phyloP scores from a whole-genome alignment of 164 flowering plant genomes.

The Liquidambar formosana region DNA sequence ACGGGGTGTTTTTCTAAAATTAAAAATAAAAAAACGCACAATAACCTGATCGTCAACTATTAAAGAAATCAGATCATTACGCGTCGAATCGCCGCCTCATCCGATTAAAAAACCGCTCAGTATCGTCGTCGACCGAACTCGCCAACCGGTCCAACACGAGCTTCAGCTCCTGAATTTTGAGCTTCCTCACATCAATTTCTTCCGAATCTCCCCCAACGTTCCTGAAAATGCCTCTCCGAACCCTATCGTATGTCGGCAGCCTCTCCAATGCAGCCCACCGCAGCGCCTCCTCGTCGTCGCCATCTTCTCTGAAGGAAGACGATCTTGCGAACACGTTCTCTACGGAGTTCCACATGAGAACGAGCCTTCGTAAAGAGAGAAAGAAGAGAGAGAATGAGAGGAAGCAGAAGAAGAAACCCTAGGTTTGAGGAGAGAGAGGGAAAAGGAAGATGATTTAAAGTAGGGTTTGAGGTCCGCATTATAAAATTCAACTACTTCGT shows the following conservation, averaged over 20 bases:
- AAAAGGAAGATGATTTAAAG: not conserved
- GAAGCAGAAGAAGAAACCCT: conserved; percentile 2
- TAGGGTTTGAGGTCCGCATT: conserved; percentile 5
- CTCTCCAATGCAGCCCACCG: conserved; percentile 96
- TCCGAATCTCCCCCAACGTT: conserved; percentile 56
- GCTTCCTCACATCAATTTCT: conserved; percentile 57
- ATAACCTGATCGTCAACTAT: too few species aligned
- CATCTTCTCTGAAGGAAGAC: conserved; percentile 60
- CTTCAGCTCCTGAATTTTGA: conserved; percentile 53
- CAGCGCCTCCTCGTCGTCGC: conserved; percentile 82
- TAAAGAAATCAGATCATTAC: conserved; percentile 31
- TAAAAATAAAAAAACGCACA: too few species aligned
- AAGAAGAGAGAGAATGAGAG: not conserved
- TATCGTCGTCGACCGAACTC: conserved; percentile 53
- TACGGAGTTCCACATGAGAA: conserved; percentile 73
- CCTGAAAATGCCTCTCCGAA: conserved; percentile 71
- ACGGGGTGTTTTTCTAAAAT: too few species aligned
- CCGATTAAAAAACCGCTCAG: conserved; percentile 57
- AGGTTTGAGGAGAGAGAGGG: conserved; percentile 4
- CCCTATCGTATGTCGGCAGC: conserved; percentile 76
- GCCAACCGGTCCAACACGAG: conserved; percentile 66
- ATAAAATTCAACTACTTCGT: not conserved
- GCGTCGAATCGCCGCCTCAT: conserved; percentile 79
- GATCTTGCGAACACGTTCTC: conserved; percentile 65
- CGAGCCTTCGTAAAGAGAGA: not conserved